Conservation (phyloP, 2,329 filamentous ascomycete species). For the Clonostachys byssicola region DNA sequence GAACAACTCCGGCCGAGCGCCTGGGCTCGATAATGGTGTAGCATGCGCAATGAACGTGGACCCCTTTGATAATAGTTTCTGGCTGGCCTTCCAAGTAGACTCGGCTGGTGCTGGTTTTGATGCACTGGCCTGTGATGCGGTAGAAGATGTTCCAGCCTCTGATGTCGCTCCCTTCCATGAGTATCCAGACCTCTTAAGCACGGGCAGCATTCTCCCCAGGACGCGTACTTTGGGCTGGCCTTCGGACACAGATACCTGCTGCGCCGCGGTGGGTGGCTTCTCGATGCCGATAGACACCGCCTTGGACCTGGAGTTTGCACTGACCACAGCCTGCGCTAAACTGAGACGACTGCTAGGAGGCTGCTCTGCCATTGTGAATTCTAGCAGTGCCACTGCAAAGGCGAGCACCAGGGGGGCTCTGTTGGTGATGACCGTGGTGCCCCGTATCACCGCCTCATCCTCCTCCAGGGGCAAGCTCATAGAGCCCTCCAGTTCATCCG, state of each 20-base stretch:
- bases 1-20: slow-evolving; percentile 36
- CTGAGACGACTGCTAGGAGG: slow-evolving; percentile 80
- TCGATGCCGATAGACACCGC: slow-evolving; percentile 72
- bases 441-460: slow-evolving; percentile 55
- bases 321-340: slow-evolving; percentile 79
- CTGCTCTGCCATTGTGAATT: slow-evolving; percentile 81
- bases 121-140: neutral
- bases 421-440: slow-evolving; percentile 65
- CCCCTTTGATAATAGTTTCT: slow-evolving; percentile 42
- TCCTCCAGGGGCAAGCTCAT: slow-evolving; percentile 53
- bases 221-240: slow-evolving; percentile 72
- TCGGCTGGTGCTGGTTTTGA: neutral
- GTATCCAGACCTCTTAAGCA: slow-evolving; percentile 77
- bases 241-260: slow-evolving; percentile 63
- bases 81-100: slow-evolving; percentile 46
- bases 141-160: neutral
- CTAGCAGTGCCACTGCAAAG: slow-evolving; percentile 69
- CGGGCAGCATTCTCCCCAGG: slow-evolving; percentile 68
- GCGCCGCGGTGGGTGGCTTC: slow-evolving; percentile 58
- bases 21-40: slow-evolving; percentile 25
- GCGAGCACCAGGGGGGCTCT: slow-evolving; percentile 78
- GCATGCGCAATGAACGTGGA: slow-evolving; percentile 57
- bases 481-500: slow-evolving; percentile 58
- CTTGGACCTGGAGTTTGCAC: slow-evolving; percentile 73
- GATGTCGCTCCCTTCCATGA: slow-evolving; percentile 21